Percentiles rank a stretch among this genome's conserved stretches.
phyloP scores from a whole-genome alignment of 768 basidiomycete species.

The Coprinopsis cinerea region DNA sequence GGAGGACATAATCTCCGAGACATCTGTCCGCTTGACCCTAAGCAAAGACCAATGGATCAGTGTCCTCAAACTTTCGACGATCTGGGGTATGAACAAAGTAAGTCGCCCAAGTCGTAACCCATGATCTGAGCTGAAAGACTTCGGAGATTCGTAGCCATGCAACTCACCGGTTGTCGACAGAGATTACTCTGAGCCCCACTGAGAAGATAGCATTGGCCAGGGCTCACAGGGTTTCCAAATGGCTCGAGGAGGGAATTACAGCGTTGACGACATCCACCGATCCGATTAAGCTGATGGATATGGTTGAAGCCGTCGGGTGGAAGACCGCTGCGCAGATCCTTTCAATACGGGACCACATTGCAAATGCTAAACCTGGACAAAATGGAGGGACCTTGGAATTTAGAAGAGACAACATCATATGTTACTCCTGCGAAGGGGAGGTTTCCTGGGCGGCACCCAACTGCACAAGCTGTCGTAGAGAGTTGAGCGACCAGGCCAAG shows the following conservation, averaged over 20 bases:
- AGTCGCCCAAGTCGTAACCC: not conserved
- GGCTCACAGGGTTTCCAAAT: not conserved
- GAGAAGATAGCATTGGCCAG: not conserved
- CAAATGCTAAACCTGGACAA: not conserved
- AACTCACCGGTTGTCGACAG: not conserved
- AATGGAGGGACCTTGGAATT: not conserved
- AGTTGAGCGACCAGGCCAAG: not conserved
- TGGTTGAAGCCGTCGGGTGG: not conserved
- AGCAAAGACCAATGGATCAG: not conserved
- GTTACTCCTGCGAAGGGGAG: not conserved
- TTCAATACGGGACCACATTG: not conserved
- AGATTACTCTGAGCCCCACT: not conserved
- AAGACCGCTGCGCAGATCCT: not conserved
- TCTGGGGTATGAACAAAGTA: not conserved
- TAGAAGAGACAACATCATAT: not conserved
- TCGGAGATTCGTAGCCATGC: not conserved
- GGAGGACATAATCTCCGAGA: not conserved
- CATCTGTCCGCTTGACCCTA: not conserved
- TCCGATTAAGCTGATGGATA: not conserved
- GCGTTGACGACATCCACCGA: not conserved
- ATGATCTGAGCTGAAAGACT: not conserved
- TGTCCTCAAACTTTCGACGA: not conserved
- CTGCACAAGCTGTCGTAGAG: not conserved
- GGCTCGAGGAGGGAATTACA: not conserved
- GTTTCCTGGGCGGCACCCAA: not conserved